Base-by-base conservation (phyloP, 495 filamentous ascomycete genomes). In the Collariella sp. region DNA sequence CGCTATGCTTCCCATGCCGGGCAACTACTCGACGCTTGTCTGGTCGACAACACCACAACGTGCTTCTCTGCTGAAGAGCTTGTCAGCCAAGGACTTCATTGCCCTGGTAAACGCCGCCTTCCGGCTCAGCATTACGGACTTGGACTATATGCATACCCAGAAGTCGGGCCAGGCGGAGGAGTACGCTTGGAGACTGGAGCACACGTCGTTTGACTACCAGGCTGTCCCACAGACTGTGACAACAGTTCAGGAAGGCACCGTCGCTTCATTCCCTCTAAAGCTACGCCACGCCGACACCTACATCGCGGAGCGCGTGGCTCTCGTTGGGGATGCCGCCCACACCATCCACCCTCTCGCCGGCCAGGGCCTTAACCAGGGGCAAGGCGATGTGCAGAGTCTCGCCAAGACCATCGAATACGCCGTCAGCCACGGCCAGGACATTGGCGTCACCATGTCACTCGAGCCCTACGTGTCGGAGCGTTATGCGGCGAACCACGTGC, bases 31-130 rank as follows among this genome's bases (percentile, higher is more conserved):
- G 5, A 87, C 89, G 0, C 75, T 99, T 0, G 93, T 99, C 31
- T 99, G 93, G 93, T 91, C 88, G 0, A 96, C 93, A 4, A 87
- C 84, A 1, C 83, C 88, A 20, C 68, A 79, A 35, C 79, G 90
- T 56, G 91, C 94, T 6, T 77, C 86, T 11, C 77, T 83, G 41
- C 79, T 99, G 33, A 96, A 96, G 70, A 78, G 78, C 7, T 73
- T 97, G 15, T 72, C 82, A 1, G 53, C 78, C 0, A 71, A 74
- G 10, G 85, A 94, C 60, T 94, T 97, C 63, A 70, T 85, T 5
- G 83, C 89, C 9, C 86, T 91, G 80, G 85, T 97, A 42, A 97
- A 97, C 65, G 89, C 91, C 1, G 94, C 88, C 11, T 96, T 99
- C 75, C 82, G 90, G 1, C 79, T 99, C 16, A 76, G 74, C 35